Base-by-base conservation (phyloP, 225 moss, liverwort and hornwort genomes). In the Marchantia paleacea region DNA sequence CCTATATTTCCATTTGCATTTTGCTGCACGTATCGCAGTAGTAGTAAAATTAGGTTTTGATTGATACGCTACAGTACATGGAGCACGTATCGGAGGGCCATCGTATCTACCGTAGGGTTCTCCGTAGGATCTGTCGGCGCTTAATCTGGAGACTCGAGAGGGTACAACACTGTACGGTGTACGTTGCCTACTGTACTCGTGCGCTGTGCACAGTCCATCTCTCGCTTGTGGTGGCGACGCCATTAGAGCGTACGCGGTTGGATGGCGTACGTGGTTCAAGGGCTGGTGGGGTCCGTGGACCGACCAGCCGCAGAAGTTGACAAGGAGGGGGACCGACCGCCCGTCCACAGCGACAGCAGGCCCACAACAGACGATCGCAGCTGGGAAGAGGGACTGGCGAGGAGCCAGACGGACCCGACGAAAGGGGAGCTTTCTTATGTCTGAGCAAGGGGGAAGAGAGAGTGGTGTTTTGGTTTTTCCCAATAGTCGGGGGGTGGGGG, bases 371-470 rank as follows among this genome's bases (percentile, higher is more conserved):
- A 25, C 25, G 25, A 65, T 24, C 65, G 6, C 10, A 65, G 65
- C 24, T 7, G 8, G 65, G 10, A 1, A 65, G 22, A n/a, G 65
- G 8, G 63, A 63, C 63, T 63, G 3, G n/a, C 9, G 63, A 63
- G 9, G 11, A 52, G 73, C 2, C 52, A 73, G 73, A 73, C 73
- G n/a, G 52, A 73, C 73, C 73, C 73, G 52, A 73, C 52, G 52
- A 52, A 54, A 52, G 25, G 73, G 53, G 12, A 47, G 24, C 20
- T 70, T 7, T 73, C 73, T 73, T 12, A 73, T 73, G 25, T 73
- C 73, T 52, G 73, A 70, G 69, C 69, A 47, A 7, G 47, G 16
- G 39, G 69, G 1, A 24, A 26, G 64, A 16, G 12, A 69, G 29
- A 19, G 47, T 18, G 20, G 70, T 70, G 70, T 49, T 50, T 52